Percentiles rank a stretch among this genome's conserved stretches.
Conservation (phyloP, 208 protist genomes). For the Trypanosomatidae sp. region DNA sequence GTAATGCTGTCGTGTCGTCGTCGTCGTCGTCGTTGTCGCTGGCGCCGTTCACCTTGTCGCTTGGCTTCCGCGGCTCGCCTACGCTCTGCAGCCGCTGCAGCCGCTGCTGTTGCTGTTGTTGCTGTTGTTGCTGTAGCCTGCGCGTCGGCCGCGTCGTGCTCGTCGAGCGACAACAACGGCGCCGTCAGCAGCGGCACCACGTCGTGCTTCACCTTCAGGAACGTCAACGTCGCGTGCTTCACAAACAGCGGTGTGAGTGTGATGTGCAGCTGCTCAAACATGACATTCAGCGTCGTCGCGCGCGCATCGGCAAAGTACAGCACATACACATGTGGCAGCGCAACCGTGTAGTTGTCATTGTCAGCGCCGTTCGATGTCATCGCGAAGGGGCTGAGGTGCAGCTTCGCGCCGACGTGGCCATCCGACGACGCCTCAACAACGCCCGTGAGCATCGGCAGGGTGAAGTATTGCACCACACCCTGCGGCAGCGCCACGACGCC, state of each 20-base stretch:
- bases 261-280: constrained; percentile 60
- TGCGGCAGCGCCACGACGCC: constrained; percentile 37
- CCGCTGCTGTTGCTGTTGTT: constrained; percentile 2
- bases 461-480: constrained; percentile 23
- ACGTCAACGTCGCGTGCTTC: constrained; percentile 60
- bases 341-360: constrained; percentile 25
- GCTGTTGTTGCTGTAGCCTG: no score
- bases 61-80: neutral
- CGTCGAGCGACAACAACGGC: no score
- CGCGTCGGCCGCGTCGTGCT: no score
- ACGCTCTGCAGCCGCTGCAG: neutral
- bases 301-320: constrained; percentile 49
- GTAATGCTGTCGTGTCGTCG: no score
- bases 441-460: constrained; percentile 41
- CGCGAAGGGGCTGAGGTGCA: constrained; percentile 63
- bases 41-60: constrained; percentile 1
- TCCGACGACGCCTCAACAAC: constrained; percentile 57
- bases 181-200: constrained; percentile 14
- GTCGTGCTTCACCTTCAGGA: constrained; percentile 31
- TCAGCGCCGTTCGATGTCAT: constrained; percentile 21
- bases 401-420: constrained; percentile 31
- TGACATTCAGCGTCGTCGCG: constrained; percentile 28
- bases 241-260: constrained; percentile 67
- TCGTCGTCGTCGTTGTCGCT: neutral
- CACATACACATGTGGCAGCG: constrained; percentile 56